These are phyloP conservation scores for Spathaspora sp. DNA, from an alignment of 1,139 yeast species.

Conservation along the genomic window DNA sequence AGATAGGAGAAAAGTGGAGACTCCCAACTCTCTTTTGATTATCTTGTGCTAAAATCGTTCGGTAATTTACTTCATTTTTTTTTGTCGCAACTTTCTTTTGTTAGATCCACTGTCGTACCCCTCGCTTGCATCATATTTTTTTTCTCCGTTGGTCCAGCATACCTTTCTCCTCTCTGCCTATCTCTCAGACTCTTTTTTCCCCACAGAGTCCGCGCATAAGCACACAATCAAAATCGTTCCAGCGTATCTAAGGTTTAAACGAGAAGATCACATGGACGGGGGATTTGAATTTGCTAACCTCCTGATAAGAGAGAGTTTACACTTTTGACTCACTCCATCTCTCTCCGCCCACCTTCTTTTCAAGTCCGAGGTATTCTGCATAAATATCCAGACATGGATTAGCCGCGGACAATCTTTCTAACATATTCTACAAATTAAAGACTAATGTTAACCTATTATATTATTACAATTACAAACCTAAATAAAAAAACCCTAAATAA, in stretches of 20 bases:
- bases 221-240: too few relatives aligned
- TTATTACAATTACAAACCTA: neutral
- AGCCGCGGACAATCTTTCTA: too few relatives aligned
- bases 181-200: too few relatives aligned
- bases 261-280: neutral
- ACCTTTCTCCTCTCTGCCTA: neutral
- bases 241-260: neutral
- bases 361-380: neutral
- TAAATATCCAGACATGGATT: neutral
- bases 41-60: too few relatives aligned
- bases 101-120: too few relatives aligned
- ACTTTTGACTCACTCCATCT: too few relatives aligned
- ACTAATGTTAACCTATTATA: too few relatives aligned
- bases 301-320: neutral
- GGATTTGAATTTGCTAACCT: neutral
- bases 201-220: neutral
- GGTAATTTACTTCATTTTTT: too few relatives aligned
- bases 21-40: too few relatives aligned
- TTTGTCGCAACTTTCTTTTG: too few relatives aligned
- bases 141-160: neutral
- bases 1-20: neutral
- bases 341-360: neutral
- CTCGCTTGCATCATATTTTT: neutral
- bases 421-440: too few relatives aligned
- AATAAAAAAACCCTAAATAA: neutral